These are phyloP conservation scores for Talaromyces sp. DNA, from an alignment of 2,329 filamentous ascomycete species.

Conservation along the genomic window DNA sequence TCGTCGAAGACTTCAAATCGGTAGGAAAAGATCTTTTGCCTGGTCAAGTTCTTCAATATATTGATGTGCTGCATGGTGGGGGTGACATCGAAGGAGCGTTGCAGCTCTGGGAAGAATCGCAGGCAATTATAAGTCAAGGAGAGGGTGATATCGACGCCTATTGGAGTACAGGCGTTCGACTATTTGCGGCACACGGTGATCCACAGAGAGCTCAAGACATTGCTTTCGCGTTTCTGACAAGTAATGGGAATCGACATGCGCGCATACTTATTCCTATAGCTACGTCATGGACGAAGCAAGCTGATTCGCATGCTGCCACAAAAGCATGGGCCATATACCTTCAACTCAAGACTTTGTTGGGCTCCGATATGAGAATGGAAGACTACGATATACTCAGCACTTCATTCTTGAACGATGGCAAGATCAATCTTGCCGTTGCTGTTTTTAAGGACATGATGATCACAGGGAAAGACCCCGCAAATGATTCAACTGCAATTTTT, in stretches of 20 bases:
- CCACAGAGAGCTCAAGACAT: constrained; percentile 49
- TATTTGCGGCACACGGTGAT: constrained; percentile 49
- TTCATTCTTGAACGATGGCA: constrained; percentile 64
- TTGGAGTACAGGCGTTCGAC: constrained; percentile 50
- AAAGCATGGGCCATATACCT: constrained; percentile 68
- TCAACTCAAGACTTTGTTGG: constrained; percentile 60
- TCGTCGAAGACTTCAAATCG: constrained; percentile 65
- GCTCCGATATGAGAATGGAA: constrained; percentile 60
- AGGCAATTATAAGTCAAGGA: constrained; percentile 50
- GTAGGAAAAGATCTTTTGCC: constrained; percentile 55
- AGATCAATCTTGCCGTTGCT: constrained; percentile 65
- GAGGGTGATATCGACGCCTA: constrained; percentile 39
- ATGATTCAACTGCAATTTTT: constrained; percentile 47
- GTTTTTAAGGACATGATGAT: constrained; percentile 91
- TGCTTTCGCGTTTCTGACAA: constrained; percentile 43
- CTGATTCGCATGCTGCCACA: constrained; percentile 49
- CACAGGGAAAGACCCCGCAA: constrained; percentile 48
- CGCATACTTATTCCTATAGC: constrained; percentile 63
- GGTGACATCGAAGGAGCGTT: constrained; percentile 60
- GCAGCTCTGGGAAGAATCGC: constrained; percentile 61
- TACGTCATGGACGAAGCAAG: constrained; percentile 58
- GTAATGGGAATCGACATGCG: constrained; percentile 40
- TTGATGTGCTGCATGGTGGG: constrained; percentile 65
- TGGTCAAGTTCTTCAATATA: constrained; percentile 61
- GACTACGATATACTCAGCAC: constrained; percentile 75